Evolutionary conservation across 495 filamentous ascomycete genomes (phyloP).

Genomic region (Penicillium malachiteum): DNA sequence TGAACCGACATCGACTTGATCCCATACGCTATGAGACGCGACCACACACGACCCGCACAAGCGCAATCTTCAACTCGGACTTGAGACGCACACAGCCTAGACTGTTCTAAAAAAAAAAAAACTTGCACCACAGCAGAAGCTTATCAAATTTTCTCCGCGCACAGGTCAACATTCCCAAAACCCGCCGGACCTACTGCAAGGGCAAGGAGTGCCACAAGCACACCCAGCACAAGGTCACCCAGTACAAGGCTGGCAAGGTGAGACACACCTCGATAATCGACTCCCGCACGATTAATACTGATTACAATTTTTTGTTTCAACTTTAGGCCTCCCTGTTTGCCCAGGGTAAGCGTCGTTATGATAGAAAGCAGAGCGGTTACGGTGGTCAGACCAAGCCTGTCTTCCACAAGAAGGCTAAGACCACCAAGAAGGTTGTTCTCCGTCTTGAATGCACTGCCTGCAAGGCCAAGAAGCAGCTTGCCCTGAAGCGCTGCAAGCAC

Average conservation of each 20-base stretch:
- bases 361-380: constrained; percentile 98
- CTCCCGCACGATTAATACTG: constrained; percentile 19
- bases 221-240: constrained; percentile 90
- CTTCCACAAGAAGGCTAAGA: constrained; percentile 99
- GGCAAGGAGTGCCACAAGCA: constrained; percentile 93
- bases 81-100: constrained; percentile 5
- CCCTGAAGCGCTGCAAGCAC: constrained; percentile 99
- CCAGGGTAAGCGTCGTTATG: constrained; percentile 99
- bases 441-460: constrained; percentile 92
- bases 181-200: constrained; percentile 93
- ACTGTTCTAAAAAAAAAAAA: background rate
- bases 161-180: constrained; percentile 88
- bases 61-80: constrained; percentile 12
- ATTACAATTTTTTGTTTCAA: constrained; percentile 17
- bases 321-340: constrained; percentile 83
- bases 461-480: constrained; percentile 98
- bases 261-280: constrained; percentile 16
- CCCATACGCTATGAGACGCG: background rate
- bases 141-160: constrained; percentile 28
- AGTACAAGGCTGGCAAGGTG: constrained; percentile 96
- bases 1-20: background rate
- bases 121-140: constrained; percentile 8
- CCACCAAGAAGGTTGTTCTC: constrained; percentile 99
- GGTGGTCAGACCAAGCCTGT: constrained; percentile 99
- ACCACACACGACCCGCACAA: constrained; percentile 1